Percentiles rank a stretch among this genome's conserved stretches.
Evolutionary conservation across 495 filamentous ascomycete species (phyloP).

Genomic region (Trichoderma virens): DNA sequence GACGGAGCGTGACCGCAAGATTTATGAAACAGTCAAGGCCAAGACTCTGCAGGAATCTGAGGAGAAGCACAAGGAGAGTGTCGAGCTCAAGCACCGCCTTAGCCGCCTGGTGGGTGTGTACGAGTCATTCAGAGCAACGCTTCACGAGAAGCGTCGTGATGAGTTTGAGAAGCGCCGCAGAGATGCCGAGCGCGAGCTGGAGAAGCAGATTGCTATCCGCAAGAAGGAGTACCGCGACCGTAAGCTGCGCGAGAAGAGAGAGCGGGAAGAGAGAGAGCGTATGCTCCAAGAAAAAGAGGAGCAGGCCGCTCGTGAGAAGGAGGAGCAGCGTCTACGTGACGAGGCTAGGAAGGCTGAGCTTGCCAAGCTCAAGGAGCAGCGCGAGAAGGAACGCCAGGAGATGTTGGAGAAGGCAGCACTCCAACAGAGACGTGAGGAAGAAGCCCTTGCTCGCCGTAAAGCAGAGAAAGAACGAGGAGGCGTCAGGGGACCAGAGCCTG

Average conservation of each 20-base stretch:
- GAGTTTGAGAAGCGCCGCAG: constrained; percentile 91
- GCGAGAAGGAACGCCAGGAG: constrained; percentile 74
- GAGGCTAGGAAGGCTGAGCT: constrained; percentile 56
- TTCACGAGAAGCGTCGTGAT: constrained; percentile 79
- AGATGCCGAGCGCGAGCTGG: constrained; percentile 79
- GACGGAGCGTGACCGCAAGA: constrained; percentile 67
- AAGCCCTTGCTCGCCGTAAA: constrained; percentile 43
- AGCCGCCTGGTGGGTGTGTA: constrained; percentile 72
- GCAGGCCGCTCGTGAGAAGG: constrained; percentile 64
- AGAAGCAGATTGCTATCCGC: constrained; percentile 79
- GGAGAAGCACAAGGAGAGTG: constrained; percentile 76
- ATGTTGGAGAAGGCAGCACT: constrained; percentile 39
- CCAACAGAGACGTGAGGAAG: constrained; percentile 45
- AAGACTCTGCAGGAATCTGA: constrained; percentile 73
- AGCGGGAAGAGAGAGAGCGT: constrained; percentile 74
- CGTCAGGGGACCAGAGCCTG: constrained; percentile 18
- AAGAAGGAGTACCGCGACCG: constrained; percentile 75
- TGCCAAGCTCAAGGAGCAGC: constrained; percentile 68
- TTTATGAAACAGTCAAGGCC: constrained; percentile 69
- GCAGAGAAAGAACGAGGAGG: constrained; percentile 36
- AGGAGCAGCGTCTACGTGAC: constrained; percentile 67
- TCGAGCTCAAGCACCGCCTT: constrained; percentile 87
- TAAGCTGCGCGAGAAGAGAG: constrained; percentile 64
- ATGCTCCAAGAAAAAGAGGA: constrained; percentile 76
- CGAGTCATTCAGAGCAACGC: constrained; percentile 68